A percentile compares a stretch with the other conserved stretches of the same genome.
These are phyloP conservation scores for Pseudocercospora vitis DNA, from an alignment of 2,329 filamentous ascomycete species.

Conservation along the genomic window DNA sequence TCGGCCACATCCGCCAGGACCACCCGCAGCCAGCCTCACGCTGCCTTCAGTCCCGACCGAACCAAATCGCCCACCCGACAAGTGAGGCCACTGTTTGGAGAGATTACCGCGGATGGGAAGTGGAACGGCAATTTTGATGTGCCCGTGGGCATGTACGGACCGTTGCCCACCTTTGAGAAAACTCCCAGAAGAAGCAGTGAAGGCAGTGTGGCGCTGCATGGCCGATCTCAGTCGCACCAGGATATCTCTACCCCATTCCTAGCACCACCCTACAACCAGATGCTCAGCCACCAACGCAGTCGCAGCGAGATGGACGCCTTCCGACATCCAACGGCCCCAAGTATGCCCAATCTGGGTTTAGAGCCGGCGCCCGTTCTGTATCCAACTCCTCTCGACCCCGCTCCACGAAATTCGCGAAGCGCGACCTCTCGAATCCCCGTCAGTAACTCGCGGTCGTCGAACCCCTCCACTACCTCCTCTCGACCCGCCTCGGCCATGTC, in stretches of 20 bases:
- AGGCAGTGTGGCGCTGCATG: constrained; percentile 60
- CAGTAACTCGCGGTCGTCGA: constrained; percentile 32
- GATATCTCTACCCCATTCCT: constrained; percentile 30
- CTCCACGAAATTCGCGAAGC: constrained; percentile 11
- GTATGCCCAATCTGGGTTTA: constrained; percentile 33
- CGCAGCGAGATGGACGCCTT: constrained; percentile 35
- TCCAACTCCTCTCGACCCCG: constrained; percentile 32
- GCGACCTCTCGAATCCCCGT: constrained; percentile 36
- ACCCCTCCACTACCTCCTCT: constrained; percentile 37
- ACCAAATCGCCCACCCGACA: constrained; percentile 25
- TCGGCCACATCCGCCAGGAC: constrained; percentile 29
- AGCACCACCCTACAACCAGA: constrained; percentile 22
- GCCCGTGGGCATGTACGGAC: constrained; percentile 30
- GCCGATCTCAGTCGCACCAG: constrained; percentile 57
- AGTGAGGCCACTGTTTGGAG: constrained; percentile 67
- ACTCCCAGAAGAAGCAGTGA: constrained; percentile 65
- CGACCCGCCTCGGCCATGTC: constrained; percentile 31
- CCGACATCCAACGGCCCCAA: constrained; percentile 27
- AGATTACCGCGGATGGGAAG: constrained; percentile 64
- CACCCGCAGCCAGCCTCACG: constrained; percentile 32
- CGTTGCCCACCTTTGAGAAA: constrained; percentile 29
- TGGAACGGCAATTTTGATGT: constrained; percentile 42
- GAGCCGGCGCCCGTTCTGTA: constrained; percentile 23
- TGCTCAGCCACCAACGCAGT: constrained; percentile 36
- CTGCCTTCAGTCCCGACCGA: constrained; percentile 29